Percentiles rank a stretch among this genome's conserved stretches.
These are phyloP conservation scores for Coix lacrymajobi DNA, from an alignment of 176 grass and related monocot genomes.

Conservation along the genomic window DNA sequence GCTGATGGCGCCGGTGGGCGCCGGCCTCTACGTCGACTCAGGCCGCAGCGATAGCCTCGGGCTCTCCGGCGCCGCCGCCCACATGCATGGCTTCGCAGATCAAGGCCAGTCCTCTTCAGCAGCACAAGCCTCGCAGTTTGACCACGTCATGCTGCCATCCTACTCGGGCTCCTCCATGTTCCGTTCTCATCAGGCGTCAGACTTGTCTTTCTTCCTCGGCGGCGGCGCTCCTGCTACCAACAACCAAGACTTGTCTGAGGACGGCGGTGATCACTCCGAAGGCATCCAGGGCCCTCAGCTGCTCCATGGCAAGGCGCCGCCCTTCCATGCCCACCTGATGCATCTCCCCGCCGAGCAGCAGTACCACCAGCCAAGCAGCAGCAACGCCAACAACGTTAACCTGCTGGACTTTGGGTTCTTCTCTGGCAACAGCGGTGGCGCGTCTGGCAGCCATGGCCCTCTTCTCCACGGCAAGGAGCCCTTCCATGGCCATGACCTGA, in stretches of 20 bases:
- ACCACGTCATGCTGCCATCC: constrained; percentile 32
- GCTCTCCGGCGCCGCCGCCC: constrained; percentile 25
- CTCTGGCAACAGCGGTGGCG: constrained; percentile 21
- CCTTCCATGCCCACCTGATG: constrained; percentile 61
- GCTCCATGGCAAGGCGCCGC: constrained; percentile 57
- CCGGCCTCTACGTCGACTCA: constrained; percentile 38
- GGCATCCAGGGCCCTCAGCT: constrained; percentile 19
- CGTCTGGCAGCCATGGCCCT: constrained; percentile 16
- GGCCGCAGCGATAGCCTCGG: constrained; percentile 47
- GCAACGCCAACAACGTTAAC: background rate
- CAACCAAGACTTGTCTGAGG: constrained; percentile 39
- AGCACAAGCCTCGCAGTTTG: constrained; percentile 35
- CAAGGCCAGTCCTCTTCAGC: constrained; percentile 37
- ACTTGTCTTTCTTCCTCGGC: constrained; percentile 44
- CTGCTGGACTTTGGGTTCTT: constrained; percentile 53
- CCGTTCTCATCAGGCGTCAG: background rate
- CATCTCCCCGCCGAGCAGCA: constrained; percentile 55
- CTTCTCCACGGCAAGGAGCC: constrained; percentile 63
- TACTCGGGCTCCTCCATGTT: constrained; percentile 36
- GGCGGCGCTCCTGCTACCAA: background rate
- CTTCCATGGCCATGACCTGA: constrained; percentile 55
- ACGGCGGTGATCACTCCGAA: constrained; percentile 27
- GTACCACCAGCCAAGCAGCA: constrained; percentile 23
- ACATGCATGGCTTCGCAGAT: constrained; percentile 45
- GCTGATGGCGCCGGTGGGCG: constrained; percentile 30